Conservation (phyloP, 2,329 filamentous ascomycete genomes). For the Pseudocercospora vitis region DNA sequence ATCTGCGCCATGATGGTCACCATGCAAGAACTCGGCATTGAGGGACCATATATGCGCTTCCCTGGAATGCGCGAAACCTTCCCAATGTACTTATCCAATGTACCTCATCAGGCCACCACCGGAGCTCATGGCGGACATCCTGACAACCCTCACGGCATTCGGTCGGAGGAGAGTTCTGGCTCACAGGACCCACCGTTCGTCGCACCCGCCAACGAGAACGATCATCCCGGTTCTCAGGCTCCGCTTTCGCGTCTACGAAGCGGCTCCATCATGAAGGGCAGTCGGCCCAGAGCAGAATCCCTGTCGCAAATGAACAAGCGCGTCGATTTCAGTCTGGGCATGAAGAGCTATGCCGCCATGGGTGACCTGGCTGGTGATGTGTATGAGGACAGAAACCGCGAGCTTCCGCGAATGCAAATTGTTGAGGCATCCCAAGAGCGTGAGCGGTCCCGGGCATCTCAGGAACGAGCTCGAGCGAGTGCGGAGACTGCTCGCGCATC, state of each 20-base stretch:
- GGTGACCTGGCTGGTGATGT: slow-evolving; percentile 64
- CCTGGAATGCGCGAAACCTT: slow-evolving; percentile 67
- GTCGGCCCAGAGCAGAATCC: slow-evolving; percentile 57
- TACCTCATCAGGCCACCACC: slow-evolving; percentile 47
- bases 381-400: slow-evolving; percentile 56
- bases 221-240: slow-evolving; percentile 20
- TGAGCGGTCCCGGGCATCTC: slow-evolving; percentile 29
- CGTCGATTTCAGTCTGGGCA: slow-evolving; percentile 70
- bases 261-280: slow-evolving; percentile 52
- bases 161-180: slow-evolving; percentile 27
- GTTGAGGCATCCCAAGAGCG: slow-evolving; percentile 39
- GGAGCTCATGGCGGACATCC: slow-evolving; percentile 45
- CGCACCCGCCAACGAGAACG: slow-evolving; percentile 32
- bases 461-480: slow-evolving; percentile 28
- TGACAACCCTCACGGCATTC: slow-evolving; percentile 46
- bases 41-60: slow-evolving; percentile 74
- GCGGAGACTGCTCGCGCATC: slow-evolving; percentile 30
- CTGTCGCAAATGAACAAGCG: slow-evolving; percentile 59
- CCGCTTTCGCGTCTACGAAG: slow-evolving; percentile 40
- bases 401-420: slow-evolving; percentile 46
- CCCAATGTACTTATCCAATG: slow-evolving; percentile 63
- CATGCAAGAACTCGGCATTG: slow-evolving; percentile 80
- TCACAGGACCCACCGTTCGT: slow-evolving; percentile 47
- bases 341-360: slow-evolving; percentile 56
- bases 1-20: slow-evolving; percentile 86